A percentile compares a stretch with the other conserved stretches of the same genome.
Conservation (phyloP, 257 asterid genomes). For the Galeopsis tetrahit region DNA sequence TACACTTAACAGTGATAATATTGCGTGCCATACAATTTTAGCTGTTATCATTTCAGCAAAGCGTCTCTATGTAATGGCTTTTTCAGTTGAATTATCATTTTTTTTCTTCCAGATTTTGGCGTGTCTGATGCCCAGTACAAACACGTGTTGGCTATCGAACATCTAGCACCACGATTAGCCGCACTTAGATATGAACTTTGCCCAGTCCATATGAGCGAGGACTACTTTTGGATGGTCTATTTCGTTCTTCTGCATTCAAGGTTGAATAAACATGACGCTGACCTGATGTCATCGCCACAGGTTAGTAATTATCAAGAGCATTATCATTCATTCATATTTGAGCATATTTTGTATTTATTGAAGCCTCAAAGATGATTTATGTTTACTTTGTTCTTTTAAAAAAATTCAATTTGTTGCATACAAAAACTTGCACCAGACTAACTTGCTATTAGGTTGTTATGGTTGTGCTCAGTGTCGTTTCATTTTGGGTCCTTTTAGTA, state of each 20-base stretch:
- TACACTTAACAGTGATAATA: background rate
- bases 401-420: slow-evolving; percentile 8
- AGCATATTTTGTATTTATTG: slow-evolving; percentile 15
- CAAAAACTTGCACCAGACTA: slow-evolving; percentile 15
- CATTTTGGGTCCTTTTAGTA: slow-evolving; percentile 20
- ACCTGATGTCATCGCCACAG: slow-evolving; percentile 80
- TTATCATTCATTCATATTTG: slow-evolving; percentile 1
- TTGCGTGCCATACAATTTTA: background rate
- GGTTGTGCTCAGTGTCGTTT: slow-evolving; percentile 13
- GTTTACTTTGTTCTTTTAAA: slow-evolving; percentile 15
- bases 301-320: slow-evolving; percentile 43
- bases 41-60: background rate
- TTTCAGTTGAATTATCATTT: slow-evolving; percentile 29
- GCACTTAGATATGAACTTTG: slow-evolving; percentile 96
- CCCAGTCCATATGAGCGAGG: slow-evolving; percentile 89
- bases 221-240: slow-evolving; percentile 98
- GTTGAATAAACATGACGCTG: slow-evolving; percentile 74
- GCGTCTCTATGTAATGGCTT: slow-evolving; percentile 4
- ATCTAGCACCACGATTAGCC: slow-evolving; percentile 81
- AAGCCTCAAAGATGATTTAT: slow-evolving; percentile 21
- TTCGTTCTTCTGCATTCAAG: slow-evolving; percentile 93
- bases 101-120: slow-evolving; percentile 67
- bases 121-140: slow-evolving; percentile 74
- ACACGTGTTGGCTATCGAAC: slow-evolving; percentile 84
- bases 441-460: slow-evolving; percentile 21